phyloP scores from a whole-genome alignment of 2,329 filamentous ascomycete genomes.

The Didymella pinodella region DNA sequence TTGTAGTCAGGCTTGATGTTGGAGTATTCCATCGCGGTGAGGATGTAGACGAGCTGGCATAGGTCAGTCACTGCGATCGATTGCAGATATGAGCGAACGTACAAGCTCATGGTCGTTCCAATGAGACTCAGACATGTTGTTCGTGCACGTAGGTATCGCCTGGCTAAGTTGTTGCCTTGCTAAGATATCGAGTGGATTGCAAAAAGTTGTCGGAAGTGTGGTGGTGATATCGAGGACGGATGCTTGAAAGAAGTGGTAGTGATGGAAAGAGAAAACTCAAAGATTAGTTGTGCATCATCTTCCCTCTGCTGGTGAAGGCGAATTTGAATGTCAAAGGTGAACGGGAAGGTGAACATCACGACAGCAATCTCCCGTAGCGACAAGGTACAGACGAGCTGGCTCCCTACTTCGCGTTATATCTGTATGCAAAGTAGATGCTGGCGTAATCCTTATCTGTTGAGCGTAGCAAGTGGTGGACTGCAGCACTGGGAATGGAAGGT shows the following conservation, averaged over 20 bases:
- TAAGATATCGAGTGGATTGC: background rate
- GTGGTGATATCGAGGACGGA: background rate
- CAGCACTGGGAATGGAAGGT: background rate
- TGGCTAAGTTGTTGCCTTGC: background rate
- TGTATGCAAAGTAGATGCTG: background rate
- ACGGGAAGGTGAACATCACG: background rate
- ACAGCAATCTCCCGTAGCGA: background rate
- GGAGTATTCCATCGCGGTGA: conserved; percentile 25
- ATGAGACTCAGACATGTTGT: conserved; percentile 16
- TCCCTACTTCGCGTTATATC: background rate
- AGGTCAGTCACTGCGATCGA: conserved; percentile 1
- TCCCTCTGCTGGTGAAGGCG: background rate
- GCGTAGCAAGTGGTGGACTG: background rate
- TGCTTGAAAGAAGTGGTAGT: background rate
- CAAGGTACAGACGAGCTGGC: background rate
- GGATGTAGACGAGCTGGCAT: conserved; percentile 26
- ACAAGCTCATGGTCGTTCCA: conserved; percentile 33
- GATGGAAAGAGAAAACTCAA: background rate
- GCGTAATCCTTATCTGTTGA: background rate
- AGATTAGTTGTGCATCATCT: background rate
- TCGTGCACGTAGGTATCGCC: background rate
- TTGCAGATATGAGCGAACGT: background rate
- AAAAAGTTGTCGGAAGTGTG: background rate
- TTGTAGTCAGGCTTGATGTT: conserved; percentile 27
- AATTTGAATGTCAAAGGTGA: background rate